Evolutionary conservation across 2,329 filamentous ascomycete species (phyloP), one percentile per base, ranked within the genome.

Genomic region (Leptographium radiaticola): DNA sequence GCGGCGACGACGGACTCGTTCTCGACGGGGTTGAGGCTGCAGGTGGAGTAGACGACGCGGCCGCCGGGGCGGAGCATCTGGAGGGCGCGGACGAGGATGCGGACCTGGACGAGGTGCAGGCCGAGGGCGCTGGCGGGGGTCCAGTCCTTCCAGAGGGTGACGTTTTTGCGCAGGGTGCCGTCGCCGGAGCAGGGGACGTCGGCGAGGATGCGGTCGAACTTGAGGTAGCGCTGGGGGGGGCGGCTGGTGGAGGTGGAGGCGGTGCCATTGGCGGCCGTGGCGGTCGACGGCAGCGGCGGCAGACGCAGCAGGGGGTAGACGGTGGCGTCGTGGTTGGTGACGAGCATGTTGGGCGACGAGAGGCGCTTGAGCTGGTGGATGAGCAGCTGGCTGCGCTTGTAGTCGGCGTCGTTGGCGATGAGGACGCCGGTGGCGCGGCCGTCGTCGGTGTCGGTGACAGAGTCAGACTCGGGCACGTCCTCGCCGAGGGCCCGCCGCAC

Each of bases 141-240:
- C 93, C 93, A 98, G 62, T 96, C 89, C 65, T 87, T 88, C 93
- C 93, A 98, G 55, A 98, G 77, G 66, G 87, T 88, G 56, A 85
- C 77, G 64, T 98, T 98, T 77, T 98, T 98, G 60, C 93, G 82
- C 54, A 87, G 74, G 0, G 93, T 98, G 54, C 93, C 93, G 63
- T 98, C 93, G 56, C 93, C 93, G 6, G 90, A 94, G 74, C 93
- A 98, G 46, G 93, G 93, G 0, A 98, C 93, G 70, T 98, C 93
- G 46, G 93, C 91, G 54, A 98, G 74, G 58, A 98, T 95, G 58
- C 93, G 85, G 68, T 98, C 93, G 63, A 96, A 98, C 71, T 96
- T 96, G 57, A 98, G 80, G 68, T 95, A 97, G 60, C 58, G 58
- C 18, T 30, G 33, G 1, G 53, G 47, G 43, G 31, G 25, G 40